Evolutionary conservation across 805 yeast species (phyloP), one percentile per base, ranked within the genome.

Genomic region (Ogataea nakhonphanomensis): DNA sequence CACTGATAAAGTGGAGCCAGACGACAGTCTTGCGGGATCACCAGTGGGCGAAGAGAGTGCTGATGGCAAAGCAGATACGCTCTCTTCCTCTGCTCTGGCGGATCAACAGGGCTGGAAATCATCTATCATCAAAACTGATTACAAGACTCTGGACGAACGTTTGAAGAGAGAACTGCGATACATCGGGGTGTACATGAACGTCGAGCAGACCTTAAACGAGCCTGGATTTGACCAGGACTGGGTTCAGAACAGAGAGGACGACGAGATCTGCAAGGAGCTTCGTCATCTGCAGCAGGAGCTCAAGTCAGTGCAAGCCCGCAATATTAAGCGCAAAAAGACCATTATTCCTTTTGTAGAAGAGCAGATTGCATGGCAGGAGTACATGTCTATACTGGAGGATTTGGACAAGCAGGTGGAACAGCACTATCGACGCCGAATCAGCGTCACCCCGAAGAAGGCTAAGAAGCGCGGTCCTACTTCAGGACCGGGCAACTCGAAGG

Each of bases 381-480:
- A 87, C 61, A 71, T 81, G 43, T 84, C 91, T 9, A 90, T 93
- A 38, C 64, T 89, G 44, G 98, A 93, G 42, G 98, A 93, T 58
- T 70, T 93, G 50, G 97, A 93, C 61, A 93, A 91, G 60, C 99
- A 93, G 64, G 90, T 93, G 26, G 99, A 93, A 59, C 97, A 87
- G 61, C 90, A 95, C 14, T 93, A 90, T 58, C 66, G 84, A 48
- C 84, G 89, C 61, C 71, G 97, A 44, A 74, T 84, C 41, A 79
- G 89, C 52, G 87, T 80, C 7, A 81, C 88, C 41, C 64, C 64
- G 1, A 84, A 74, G 54, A 78, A 76, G 57, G 70, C 76, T 50
- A 79, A 79, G 64, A 81, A 80, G 64, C 67, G 69, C 47, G 67
- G 64, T 17, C 39, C 52, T 33, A 41, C 39, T 22, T 43, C 57